Conservation (phyloP, 2,329 filamentous ascomycete species). For the Salinomyces thailandicus region DNA sequence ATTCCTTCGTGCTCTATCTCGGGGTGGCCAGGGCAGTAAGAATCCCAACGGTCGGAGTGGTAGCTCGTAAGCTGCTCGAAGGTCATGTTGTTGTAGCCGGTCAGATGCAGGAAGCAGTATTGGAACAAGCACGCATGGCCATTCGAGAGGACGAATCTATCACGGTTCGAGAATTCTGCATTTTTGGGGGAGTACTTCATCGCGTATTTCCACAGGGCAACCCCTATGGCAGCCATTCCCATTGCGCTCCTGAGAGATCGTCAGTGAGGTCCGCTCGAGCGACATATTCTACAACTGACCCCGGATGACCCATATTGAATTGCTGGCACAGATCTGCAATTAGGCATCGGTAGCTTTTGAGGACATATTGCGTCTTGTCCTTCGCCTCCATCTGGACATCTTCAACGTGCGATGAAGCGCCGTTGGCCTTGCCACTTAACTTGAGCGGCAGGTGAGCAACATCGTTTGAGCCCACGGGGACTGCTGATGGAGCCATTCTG, state of each 20-base stretch:
- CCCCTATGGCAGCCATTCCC: slow-evolving; percentile 52
- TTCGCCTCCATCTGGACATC: slow-evolving; percentile 19
- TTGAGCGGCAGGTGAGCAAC: slow-evolving; percentile 19
- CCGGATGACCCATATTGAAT: slow-evolving; percentile 59
- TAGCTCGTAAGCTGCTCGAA: slow-evolving; percentile 48
- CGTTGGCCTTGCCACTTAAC: slow-evolving; percentile 16
- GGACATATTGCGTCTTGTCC: slow-evolving; percentile 36
- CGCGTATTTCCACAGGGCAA: slow-evolving; percentile 51
- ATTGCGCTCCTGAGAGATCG: slow-evolving; percentile 39
- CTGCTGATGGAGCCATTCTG: slow-evolving; percentile 19
- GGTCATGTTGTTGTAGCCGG: slow-evolving; percentile 46
- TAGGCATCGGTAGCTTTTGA: slow-evolving; percentile 51
- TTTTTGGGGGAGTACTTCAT: slow-evolving; percentile 51
- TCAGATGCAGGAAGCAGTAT: slow-evolving; percentile 42
- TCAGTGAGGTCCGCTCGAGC: slow-evolving; percentile 4
- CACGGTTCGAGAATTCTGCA: slow-evolving; percentile 49
- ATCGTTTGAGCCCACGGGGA: slow-evolving; percentile 13
- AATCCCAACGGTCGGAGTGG: slow-evolving; percentile 38
- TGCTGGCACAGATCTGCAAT: slow-evolving; percentile 61
- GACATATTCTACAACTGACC: slow-evolving; percentile 38
- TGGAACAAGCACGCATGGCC: slow-evolving; percentile 48
- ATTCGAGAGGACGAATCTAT: slow-evolving; percentile 54
- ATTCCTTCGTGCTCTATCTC: slow-evolving; percentile 49
- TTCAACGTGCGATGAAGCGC: slow-evolving; percentile 7
- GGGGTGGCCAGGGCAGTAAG: slow-evolving; percentile 41